phyloP scores from a whole-genome alignment of 2,329 filamentous ascomycete genomes.

The Neopestalotiopsis sp. region DNA sequence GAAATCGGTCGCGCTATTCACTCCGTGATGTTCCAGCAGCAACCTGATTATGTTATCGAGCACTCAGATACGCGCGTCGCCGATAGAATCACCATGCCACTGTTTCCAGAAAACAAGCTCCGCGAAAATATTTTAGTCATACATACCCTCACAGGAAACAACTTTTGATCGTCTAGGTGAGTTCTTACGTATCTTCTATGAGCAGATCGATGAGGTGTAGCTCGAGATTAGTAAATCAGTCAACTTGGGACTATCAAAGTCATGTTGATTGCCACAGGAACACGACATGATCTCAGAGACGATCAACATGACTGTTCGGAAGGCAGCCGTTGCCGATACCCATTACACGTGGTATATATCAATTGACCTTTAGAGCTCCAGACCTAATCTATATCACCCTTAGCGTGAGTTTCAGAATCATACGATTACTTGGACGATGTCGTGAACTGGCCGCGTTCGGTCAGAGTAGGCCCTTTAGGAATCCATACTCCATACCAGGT shows the following conservation, averaged over 20 bases:
- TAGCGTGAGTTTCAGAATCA: constrained; percentile 6
- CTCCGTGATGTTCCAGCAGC: not conserved
- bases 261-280: not conserved
- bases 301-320: not conserved
- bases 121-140: not conserved
- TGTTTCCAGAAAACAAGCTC: too few relatives aligned
- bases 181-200: not conserved
- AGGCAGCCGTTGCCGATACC: not conserved
- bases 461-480: not conserved
- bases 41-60: not conserved
- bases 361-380: not conserved
- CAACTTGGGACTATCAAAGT: not conserved
- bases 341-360: not conserved
- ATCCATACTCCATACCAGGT: not conserved
- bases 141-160: not conserved
- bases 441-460: not conserved
- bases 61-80: constrained; percentile 8
- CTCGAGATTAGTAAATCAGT: not conserved
- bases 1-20: not conserved
- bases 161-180: not conserved
- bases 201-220: not conserved
- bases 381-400: not conserved
- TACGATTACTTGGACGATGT: constrained; percentile 1
- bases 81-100: not conserved
- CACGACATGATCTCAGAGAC: not conserved